These are phyloP conservation scores for Spongispora temasekensis DNA, from an alignment of 1,284 basidiomycete genomes.

Conservation along the genomic window DNA sequence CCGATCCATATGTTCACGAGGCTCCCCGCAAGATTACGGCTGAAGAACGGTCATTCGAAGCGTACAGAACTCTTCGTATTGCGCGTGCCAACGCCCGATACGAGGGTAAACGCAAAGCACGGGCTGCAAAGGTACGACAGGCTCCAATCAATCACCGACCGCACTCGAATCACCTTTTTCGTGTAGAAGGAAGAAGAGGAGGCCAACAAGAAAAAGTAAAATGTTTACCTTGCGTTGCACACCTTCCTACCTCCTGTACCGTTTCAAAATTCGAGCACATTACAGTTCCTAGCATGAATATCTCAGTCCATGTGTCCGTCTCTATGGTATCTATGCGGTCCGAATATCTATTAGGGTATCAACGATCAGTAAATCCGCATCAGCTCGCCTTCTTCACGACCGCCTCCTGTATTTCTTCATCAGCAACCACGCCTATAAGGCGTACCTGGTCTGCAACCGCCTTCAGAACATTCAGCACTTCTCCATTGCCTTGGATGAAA, in stretches of 20 bases:
- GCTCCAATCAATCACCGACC: slow-evolving; percentile 3
- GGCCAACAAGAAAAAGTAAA: slow-evolving; percentile 88
- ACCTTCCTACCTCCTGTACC: slow-evolving; percentile 24
- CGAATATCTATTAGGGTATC: slow-evolving; percentile 22
- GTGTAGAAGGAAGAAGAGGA: slow-evolving; percentile 88
- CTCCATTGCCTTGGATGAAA: slow-evolving; percentile 81
- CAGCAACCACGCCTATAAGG: slow-evolving; percentile 74
- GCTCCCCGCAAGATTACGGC: slow-evolving; percentile 91
- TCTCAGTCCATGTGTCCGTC: neutral
- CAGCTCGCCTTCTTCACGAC: slow-evolving; percentile 45
- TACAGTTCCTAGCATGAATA: slow-evolving; percentile 29
- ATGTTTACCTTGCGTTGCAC: slow-evolving; percentile 1
- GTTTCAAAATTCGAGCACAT: slow-evolving; percentile 40
- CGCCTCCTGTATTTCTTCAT: slow-evolving; percentile 60
- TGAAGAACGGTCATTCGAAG: slow-evolving; percentile 89
- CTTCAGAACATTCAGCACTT: slow-evolving; percentile 75
- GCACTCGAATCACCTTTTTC: slow-evolving; percentile 5
- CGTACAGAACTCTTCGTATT: slow-evolving; percentile 88
- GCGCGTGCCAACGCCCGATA: slow-evolving; percentile 84
- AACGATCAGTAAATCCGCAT: neutral
- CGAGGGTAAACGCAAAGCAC: slow-evolving; percentile 85
- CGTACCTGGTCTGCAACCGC: slow-evolving; percentile 83
- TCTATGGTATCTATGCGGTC: neutral
- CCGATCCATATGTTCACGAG: slow-evolving; percentile 71
- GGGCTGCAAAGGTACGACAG: slow-evolving; percentile 72